phyloP scores from a whole-genome alignment of 176 grass and related monocot species.

The Phragmites australis region DNA sequence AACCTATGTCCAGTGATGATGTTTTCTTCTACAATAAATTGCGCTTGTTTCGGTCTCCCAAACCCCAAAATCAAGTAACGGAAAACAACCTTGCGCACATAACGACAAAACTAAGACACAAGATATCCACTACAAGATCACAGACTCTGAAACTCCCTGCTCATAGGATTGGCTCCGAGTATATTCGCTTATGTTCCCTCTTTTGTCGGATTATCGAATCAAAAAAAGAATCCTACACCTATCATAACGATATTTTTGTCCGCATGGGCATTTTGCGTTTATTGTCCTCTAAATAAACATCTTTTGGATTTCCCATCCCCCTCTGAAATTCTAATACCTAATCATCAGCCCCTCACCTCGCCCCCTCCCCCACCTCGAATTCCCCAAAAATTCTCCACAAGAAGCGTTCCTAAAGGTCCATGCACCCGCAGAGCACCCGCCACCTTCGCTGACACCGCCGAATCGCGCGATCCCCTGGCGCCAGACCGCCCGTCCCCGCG shows the following conservation, averaged over 20 bases:
- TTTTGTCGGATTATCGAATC: neutral
- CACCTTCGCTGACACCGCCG: neutral
- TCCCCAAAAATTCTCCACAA: neutral
- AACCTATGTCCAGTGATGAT: neutral
- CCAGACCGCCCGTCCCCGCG: neutral
- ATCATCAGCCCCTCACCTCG: neutral
- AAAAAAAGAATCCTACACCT: neutral
- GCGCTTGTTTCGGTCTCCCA: neutral
- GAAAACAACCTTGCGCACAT: neutral
- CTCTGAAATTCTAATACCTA: neutral
- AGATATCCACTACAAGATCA: neutral
- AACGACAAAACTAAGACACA: neutral
- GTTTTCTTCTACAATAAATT: conserved; percentile 2
- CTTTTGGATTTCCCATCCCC: neutral
- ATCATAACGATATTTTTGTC: neutral
- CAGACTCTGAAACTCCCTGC: neutral
- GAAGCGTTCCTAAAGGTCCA: neutral
- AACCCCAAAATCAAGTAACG: neutral
- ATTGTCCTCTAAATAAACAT: neutral
- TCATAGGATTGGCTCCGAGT: neutral
- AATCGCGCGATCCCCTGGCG: conserved; percentile 27
- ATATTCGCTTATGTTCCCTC: neutral
- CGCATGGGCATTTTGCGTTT: neutral
- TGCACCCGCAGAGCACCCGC: neutral
- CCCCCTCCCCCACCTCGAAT: neutral